Base-by-base conservation (phyloP, 2,329 filamentous ascomycete genomes). In the Ambrosiella cleistominuta region DNA sequence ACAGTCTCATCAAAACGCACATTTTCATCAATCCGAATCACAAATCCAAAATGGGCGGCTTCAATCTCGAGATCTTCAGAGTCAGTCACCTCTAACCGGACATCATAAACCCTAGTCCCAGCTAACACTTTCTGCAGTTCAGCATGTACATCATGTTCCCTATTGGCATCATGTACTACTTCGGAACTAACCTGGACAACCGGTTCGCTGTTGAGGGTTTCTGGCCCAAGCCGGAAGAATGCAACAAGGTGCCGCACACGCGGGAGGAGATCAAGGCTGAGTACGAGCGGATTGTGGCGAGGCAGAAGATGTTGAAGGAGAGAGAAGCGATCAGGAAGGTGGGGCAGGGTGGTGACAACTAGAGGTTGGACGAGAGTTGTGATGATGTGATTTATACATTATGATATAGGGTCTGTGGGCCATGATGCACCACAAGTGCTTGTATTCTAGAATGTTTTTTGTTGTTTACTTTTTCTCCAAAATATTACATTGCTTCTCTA, bases 81-180 rank as follows among this genome's bases (percentile, higher is more conserved):
- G 91, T 93, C 73, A 59, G 70, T 63, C 15, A 7, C 35, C 5
- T 11, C 15, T 9, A 27, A 50, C 27, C 6, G 35, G 7, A 7
- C 9, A n/a, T 17, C 17, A 3, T 8, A 40, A 19, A 4, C 15
- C 13, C 2, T 15, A 12, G 2, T 12, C 37, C 17, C 17, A 42
- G 35, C 44, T 57, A 38, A 50, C 45, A 19, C n/a, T 9, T 7
- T 5, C 42, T 49, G 59, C 62, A 96, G 91, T 98, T 98, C 71
- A 90, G 91, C 74, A 87, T 94, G 79, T 98, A 98, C 75, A 84
- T 98, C 74, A 85, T 96, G 79, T 98, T 98, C 73, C 93, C 93
- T 15, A 97, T 98, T 66, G 89, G 88, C 65, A 90, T 93, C 76
- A 98, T 98, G 93, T 97, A 94, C 78, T 98, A 98, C 76, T 98